A percentile compares a stretch with the other conserved stretches of the same genome.
These are phyloP conservation scores for Trichoderma breve DNA, from an alignment of 2,329 filamentous ascomycete genomes.

Conservation along the genomic window DNA sequence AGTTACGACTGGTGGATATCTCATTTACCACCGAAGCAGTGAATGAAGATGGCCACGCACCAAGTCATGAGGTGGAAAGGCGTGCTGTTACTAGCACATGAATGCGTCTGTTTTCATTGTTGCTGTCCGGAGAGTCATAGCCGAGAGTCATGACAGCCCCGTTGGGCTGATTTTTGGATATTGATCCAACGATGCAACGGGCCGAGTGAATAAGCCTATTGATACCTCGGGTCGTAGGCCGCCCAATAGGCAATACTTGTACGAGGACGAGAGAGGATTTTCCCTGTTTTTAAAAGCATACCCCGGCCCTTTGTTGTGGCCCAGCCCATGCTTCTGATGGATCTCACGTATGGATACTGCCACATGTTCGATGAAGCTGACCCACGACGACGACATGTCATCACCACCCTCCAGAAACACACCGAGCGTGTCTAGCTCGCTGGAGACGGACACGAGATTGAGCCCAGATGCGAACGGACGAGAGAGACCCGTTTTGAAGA, in stretches of 20 bases:
- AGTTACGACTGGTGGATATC: background rate
- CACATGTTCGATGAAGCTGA: conserved; percentile 1
- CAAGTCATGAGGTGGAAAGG: background rate
- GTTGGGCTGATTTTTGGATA: conserved; percentile 4
- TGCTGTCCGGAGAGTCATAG: background rate
- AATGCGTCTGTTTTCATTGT: background rate
- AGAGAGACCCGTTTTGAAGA: background rate
- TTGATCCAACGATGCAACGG: background rate
- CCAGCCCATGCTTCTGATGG: background rate
- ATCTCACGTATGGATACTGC: background rate
- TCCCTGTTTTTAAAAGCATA: background rate
- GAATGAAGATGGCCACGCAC: background rate
- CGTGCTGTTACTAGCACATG: background rate
- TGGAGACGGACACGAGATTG: conserved; percentile 4
- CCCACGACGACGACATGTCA: conserved; percentile 9
- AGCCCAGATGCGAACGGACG: conserved; percentile 1
- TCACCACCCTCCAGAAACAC: background rate
- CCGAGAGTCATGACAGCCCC: background rate
- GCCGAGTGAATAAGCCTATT: background rate
- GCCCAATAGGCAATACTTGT: background rate
- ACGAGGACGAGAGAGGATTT: background rate
- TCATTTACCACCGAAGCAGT: background rate
- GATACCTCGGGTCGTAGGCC: background rate
- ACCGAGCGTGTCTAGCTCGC: background rate
- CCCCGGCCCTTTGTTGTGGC: background rate